Conservation (phyloP, 805 yeast species). For the Wickerhamomyces chaumierensis region DNA sequence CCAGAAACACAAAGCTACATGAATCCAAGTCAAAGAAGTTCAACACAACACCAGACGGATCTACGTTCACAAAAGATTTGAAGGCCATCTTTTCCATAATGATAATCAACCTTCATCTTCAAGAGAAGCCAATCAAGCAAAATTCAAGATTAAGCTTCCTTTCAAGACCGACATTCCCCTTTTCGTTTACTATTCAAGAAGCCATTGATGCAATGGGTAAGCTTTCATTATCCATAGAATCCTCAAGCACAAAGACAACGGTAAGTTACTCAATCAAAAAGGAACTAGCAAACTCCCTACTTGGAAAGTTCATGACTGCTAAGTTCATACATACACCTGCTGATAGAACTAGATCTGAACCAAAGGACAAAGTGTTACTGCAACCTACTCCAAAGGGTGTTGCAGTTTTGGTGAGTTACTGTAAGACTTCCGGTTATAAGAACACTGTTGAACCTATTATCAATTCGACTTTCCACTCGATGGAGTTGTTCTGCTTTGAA, state of each 20-base stretch:
- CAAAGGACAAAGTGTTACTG: constrained; percentile 31
- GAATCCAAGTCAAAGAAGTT: constrained; percentile 33
- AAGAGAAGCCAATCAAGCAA: constrained; percentile 18
- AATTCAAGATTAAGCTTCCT: constrained; percentile 19
- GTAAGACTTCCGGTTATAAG: constrained; percentile 42
- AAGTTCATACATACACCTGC: constrained; percentile 65
- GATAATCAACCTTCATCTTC: constrained; percentile 29
- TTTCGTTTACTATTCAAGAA: constrained; percentile 36
- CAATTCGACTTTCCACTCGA: constrained; percentile 50
- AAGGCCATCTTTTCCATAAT: constrained; percentile 50
- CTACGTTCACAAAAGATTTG: constrained; percentile 43
- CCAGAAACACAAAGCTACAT: constrained; percentile 21
- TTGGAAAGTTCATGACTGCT: constrained; percentile 45
- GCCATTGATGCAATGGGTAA: constrained; percentile 43
- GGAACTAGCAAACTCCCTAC: constrained; percentile 34
- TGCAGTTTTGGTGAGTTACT: constrained; percentile 51
- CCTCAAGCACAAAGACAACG: constrained; percentile 37
- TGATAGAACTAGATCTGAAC: constrained; percentile 48
- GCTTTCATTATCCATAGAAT: constrained; percentile 36
- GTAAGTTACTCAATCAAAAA: constrained; percentile 43
- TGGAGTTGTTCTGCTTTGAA: constrained; percentile 60
- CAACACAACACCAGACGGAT: constrained; percentile 40
- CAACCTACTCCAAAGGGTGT: constrained; percentile 94
- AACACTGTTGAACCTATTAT: constrained; percentile 35
- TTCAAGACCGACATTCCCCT: constrained; percentile 30